Evolutionary conservation across 2,329 filamentous ascomycete species (phyloP), one percentile per base, ranked within the genome.

Genomic region (Trichophyton verrucosum): DNA sequence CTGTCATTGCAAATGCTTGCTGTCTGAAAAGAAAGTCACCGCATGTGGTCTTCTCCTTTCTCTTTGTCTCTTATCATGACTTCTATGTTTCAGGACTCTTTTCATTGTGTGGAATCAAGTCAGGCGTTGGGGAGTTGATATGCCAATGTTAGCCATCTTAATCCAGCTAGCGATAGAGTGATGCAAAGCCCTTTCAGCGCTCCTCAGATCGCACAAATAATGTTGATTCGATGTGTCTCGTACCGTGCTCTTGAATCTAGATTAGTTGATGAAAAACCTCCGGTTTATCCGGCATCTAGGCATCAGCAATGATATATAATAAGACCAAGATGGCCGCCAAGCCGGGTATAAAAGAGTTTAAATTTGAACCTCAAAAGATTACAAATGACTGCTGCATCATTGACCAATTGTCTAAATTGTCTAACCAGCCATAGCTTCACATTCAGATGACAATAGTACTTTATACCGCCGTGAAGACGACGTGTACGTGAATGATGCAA

Each of bases 401-500:
- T 7, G 27, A 30, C 27, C 27, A 7, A 30, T 30, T 30, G 27
- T 7, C 24, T 5, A 27, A 27, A 6, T 6, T 27, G 24, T 27
- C 27, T 30, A 38, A 13, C 33, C 17, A n/a, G 40, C 6, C 40
- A 44, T 44, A 44, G 40, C 40, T 13, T 38, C 40, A 44, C n/a
- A 5, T 6, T 2, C 40, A 20, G 1, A 49, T 27, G n/a, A 33
- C 4, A 36, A 3, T 8, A 33, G 3, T 13, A 22, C 46, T 13
- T 13, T 13, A 55, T 17, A 38, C 20, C 9, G 17, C 51, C 11
- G 33, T 20, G 13, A 22, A 51, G 15, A 30, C 27, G 27, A 38
- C 51, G 27, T n/a, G 13, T 33, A n/a, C 51, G 15, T 20, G 51
- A 55, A 55, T n/a, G 51, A 55, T 55, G 51, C 51, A 55, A 55